Conservation (phyloP, 2,329 filamentous ascomycete species). For the Arthrobotrys musiformis region DNA sequence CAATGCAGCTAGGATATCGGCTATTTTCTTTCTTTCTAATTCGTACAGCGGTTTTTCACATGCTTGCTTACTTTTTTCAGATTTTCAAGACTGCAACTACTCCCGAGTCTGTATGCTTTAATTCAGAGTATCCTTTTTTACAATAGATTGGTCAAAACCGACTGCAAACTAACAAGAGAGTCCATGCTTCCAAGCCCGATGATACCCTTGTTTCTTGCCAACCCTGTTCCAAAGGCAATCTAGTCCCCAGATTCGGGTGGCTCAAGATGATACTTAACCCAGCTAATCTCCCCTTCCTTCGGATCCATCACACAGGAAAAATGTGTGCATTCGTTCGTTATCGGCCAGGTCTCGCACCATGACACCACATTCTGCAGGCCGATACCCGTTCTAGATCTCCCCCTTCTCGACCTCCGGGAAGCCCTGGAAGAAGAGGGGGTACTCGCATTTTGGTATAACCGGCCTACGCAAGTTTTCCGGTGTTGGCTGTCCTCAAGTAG, state of each 20-base stretch:
- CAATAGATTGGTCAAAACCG: slow-evolving; percentile 13
- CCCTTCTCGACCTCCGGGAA: slow-evolving; percentile 5
- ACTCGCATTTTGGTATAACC: slow-evolving; percentile 56
- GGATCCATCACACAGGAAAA: slow-evolving; percentile 71
- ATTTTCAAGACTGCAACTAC: slow-evolving; percentile 1
- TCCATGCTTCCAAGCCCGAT: slow-evolving; percentile 17
- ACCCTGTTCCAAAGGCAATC: slow-evolving; percentile 11
- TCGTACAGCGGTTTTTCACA: not conserved
- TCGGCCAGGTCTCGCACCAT: slow-evolving; percentile 68
- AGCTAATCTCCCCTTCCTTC: slow-evolving; percentile 65
- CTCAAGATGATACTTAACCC: slow-evolving; percentile 61
- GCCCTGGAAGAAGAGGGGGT: not conserved
- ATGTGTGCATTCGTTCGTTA: slow-evolving; percentile 70
- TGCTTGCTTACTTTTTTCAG: not conserved
- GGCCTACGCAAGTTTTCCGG: slow-evolving; percentile 53
- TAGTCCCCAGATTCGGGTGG: slow-evolving; percentile 12
- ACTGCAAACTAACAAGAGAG: slow-evolving; percentile 16
- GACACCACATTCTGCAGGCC: slow-evolving; percentile 62
- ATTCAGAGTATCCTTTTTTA: not conserved
- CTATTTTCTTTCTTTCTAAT: not conserved
- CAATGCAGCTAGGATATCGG: not conserved
- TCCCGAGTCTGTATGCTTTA: not conserved
- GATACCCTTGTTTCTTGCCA: slow-evolving; percentile 15
- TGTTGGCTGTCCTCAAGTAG: slow-evolving; percentile 56
- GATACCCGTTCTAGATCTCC: slow-evolving; percentile 59